Base-by-base conservation (phyloP, 441 rosid species). In the Gossypium schwendimanii region DNA sequence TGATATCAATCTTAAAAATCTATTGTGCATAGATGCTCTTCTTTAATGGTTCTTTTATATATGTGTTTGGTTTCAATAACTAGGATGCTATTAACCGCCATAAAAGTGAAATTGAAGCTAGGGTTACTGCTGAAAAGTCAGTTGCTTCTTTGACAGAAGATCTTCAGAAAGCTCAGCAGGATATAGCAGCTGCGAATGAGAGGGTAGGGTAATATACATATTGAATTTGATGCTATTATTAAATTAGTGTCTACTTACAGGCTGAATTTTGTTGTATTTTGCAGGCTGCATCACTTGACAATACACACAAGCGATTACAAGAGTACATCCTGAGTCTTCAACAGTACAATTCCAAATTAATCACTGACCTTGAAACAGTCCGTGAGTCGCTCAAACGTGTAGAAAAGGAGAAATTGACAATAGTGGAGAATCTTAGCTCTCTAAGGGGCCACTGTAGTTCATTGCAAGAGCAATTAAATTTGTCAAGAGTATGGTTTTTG, bases 321-420 rank as follows among this genome's bases (percentile, higher is more conserved):
- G 98, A 89, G 76, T 95, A 95, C 81, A 90, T 93, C 79, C 77
- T 87, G 14, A 91, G 91, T 79, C 78, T 94, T 70, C 98, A 89
- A 49, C 93, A 88, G 75, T 90, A 89, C 80, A 94, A 88, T 75
- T 83, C 86, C 66, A 92, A 89, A 76, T 87, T 92, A 47, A 94
- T 88, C 70, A 76, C 83, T 41, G 95, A 94, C 23, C 80, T 89
- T 66, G 88, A 87, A 70, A 55, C 77, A 2, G 81, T 78, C 24
- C 85, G 91, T 10, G 91, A 90, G 47, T 82, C 89, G 31, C 84
- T 84, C 47, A 86, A 79, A 72, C 89, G 87, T 36, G 88, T 87
- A 28, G 95, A 94, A 75, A 89, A 85, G 53, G 97, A 94, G 79
- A 95, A 95, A 81, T 66, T 84, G 61, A 87, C 92, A 50, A 85